Percentiles rank a stretch among this genome's conserved stretches.
Conservation (phyloP, 495 filamentous ascomycete species). For the Chaetomidium leptoderma region DNA sequence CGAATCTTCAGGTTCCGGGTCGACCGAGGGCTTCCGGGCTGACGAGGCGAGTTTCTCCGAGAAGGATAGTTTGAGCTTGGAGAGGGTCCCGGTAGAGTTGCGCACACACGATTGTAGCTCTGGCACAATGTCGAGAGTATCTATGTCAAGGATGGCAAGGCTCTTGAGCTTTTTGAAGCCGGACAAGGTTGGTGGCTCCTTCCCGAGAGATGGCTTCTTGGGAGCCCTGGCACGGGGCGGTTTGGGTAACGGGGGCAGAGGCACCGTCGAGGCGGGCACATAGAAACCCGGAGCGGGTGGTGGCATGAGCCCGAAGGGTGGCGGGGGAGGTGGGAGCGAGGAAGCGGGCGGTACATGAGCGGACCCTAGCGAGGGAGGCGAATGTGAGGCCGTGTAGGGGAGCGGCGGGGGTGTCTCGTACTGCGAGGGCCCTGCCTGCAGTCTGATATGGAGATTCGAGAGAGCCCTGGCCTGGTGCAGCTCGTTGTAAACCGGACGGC, state of each 20-base stretch:
- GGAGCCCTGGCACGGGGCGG: slow-evolving; percentile 21
- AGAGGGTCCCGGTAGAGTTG: slow-evolving; percentile 48
- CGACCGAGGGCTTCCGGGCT: slow-evolving; percentile 49
- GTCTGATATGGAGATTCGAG: slow-evolving; percentile 53
- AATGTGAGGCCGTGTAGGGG: slow-evolving; percentile 22
- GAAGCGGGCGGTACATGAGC: slow-evolving; percentile 12
- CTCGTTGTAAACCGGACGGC: slow-evolving; percentile 52
- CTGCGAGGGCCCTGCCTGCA: slow-evolving; percentile 50
- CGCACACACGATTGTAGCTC: slow-evolving; percentile 53
- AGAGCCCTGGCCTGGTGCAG: slow-evolving; percentile 51
- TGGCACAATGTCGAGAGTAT: slow-evolving; percentile 49
- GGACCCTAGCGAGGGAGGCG: slow-evolving; percentile 2
- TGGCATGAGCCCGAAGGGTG: slow-evolving; percentile 17
- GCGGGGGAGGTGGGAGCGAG: slow-evolving; percentile 16
- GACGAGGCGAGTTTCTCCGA: slow-evolving; percentile 48
- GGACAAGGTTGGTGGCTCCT: slow-evolving; percentile 48
- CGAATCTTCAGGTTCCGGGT: slow-evolving; percentile 49
- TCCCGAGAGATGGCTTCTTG: slow-evolving; percentile 20
- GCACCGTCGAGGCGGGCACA: slow-evolving; percentile 16
- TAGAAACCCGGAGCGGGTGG: slow-evolving; percentile 26
- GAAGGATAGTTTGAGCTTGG: slow-evolving; percentile 54
- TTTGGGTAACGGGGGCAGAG: slow-evolving; percentile 25
- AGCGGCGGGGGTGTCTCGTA: slow-evolving; percentile 45
- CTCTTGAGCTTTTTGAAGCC: slow-evolving; percentile 53
- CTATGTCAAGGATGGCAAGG: slow-evolving; percentile 54